Base-by-base conservation (phyloP, 345 rosid species). In the Clarkia xantiana region DNA sequence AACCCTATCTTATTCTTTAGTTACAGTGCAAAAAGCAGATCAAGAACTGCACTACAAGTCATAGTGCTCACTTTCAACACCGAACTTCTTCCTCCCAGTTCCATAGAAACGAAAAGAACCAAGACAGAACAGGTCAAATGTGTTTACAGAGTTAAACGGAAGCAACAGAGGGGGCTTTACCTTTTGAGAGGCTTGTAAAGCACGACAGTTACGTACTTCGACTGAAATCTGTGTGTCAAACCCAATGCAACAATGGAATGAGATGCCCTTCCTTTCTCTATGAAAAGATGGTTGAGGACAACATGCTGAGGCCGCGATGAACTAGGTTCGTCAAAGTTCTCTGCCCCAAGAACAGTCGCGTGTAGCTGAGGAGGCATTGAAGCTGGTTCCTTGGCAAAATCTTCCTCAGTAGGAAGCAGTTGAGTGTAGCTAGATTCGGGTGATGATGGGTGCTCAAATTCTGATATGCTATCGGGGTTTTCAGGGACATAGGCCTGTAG, bases 191-290 rank as follows among this genome's bases (percentile, higher is more conserved):
- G 93, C 74, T 86, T 91, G 62, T 81, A 83, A 40, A 86, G 86
- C 58, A 80, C 86, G 64, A 91, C 86, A 13, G 98, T 83, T 40
- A 84, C 88, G 51, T 86, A 86, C 58, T 84, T 91, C 42, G 98
- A 79, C 70, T 91, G 64, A 50, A 83, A 86, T 74, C 98, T 66
- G 57, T 86, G 89, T 7, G 94, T 83, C 60, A 83, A 56, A 55
- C 98, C 98, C 34, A 91, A 60, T 13, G 96, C 79, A 51, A 91
- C 79, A 16, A 81, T 66, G 1, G 96, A 75, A 16, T 86, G 82
- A 2, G 96, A 73, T 19, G 81, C 75, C 81, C 86, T 75, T 56
- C 80, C 94, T 67, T 76, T 76, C 73, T 86, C 94, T 44, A 81
- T 67, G 59, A 76, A 81, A 29, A 91, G 77, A 56, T 91, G 98